Conservation (phyloP, 306 rosid genomes). For the Sphenostylis stenocarpa region DNA sequence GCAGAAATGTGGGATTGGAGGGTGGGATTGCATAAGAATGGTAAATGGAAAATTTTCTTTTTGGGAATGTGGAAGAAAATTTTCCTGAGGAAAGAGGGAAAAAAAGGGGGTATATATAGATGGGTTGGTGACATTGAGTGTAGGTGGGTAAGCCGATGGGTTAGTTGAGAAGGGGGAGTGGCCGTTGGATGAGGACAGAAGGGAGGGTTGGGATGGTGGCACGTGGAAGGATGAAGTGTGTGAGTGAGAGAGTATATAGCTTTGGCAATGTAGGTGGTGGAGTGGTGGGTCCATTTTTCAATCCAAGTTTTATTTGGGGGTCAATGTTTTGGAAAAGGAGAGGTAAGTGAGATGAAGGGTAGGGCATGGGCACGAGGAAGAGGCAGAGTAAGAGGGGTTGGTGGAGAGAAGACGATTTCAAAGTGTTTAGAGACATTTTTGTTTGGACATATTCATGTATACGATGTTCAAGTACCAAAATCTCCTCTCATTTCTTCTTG, state of each 20-base stretch:
- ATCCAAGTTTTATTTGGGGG: neutral
- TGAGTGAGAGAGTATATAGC: neutral
- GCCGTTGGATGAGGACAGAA: constrained; percentile 52
- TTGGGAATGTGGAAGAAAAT: neutral
- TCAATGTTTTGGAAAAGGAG: neutral
- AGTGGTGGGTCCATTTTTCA: neutral
- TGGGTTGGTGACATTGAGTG: constrained; percentile 34
- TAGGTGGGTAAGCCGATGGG: constrained; percentile 72
- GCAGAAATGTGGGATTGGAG: neutral
- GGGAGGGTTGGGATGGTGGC: constrained; percentile 33
- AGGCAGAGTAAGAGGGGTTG: neutral
- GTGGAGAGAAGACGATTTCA: neutral
- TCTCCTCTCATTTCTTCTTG: too few species aligned
- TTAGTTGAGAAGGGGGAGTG: constrained; percentile 63
- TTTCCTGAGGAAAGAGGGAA: constrained; percentile 42
- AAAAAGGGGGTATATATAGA: constrained; percentile 43
- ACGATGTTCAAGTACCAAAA: neutral
- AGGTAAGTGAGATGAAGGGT: neutral
- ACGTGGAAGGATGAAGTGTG: constrained; percentile 40
- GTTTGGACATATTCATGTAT: too few species aligned
- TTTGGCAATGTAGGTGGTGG: too few species aligned
- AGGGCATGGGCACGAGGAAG: neutral
- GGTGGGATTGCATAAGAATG: neutral
- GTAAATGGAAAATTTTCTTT: neutral
- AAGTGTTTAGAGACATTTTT: neutral